These are phyloP conservation scores for Furcasterigmium sp. DNA, from an alignment of 2,329 filamentous ascomycete species.

Conservation along the genomic window DNA sequence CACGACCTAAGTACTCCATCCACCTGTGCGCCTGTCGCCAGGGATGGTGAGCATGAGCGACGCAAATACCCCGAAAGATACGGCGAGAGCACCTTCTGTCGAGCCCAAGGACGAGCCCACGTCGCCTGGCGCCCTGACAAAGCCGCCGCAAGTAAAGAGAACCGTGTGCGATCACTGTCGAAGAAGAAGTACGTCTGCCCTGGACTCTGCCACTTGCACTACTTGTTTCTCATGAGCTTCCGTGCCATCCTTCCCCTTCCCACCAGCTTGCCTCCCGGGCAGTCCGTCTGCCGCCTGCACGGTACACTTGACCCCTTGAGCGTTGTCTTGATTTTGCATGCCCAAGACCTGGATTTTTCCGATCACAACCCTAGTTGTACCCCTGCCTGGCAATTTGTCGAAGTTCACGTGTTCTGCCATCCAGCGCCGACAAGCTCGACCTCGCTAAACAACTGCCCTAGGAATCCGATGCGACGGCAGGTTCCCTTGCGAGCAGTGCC, in stretches of 20 bases:
- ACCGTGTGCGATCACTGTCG: slow-evolving; percentile 42
- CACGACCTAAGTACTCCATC: background rate
- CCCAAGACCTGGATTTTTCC: too few species aligned
- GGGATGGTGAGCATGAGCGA: slow-evolving; percentile 8
- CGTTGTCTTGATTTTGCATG: too few species aligned
- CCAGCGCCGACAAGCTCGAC: too few species aligned
- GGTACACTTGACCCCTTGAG: slow-evolving; percentile 6
- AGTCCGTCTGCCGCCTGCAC: slow-evolving; percentile 8
- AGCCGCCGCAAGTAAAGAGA: slow-evolving; percentile 19
- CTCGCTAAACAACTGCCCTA: slow-evolving; percentile 13
- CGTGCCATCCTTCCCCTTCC: slow-evolving; percentile 13
- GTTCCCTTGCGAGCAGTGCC: slow-evolving; percentile 55
- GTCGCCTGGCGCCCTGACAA: slow-evolving; percentile 8
- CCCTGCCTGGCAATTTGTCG: too few species aligned
- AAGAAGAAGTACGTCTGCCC: slow-evolving; percentile 29
- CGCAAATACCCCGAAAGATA: slow-evolving; percentile 12
- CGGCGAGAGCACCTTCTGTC: slow-evolving; percentile 11
- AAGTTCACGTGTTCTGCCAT: too few species aligned
- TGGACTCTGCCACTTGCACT: slow-evolving; percentile 4
- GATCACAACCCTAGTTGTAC: too few species aligned
- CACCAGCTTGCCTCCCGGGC: slow-evolving; percentile 11
- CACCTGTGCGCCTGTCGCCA: background rate
- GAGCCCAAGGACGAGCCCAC: slow-evolving; percentile 10
- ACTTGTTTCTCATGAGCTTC: slow-evolving; percentile 9
- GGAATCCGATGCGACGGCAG: slow-evolving; percentile 40